A percentile compares a stretch with the other conserved stretches of the same genome.
Conservation (phyloP, 2,329 filamentous ascomycete species). For the Macrophomina pseudophaseolina region DNA sequence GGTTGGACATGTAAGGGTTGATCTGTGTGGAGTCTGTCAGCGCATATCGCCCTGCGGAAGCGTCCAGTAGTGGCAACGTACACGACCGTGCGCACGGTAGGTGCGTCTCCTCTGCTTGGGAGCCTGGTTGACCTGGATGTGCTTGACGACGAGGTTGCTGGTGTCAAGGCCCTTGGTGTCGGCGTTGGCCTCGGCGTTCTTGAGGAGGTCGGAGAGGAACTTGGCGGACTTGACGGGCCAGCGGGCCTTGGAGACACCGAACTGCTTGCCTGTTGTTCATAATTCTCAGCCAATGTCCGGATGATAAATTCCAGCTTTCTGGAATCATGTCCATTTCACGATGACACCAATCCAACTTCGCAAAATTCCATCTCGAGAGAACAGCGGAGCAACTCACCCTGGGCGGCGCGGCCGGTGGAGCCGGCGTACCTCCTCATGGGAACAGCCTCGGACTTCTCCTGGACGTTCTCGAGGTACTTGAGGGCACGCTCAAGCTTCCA, state of each 20-base stretch:
- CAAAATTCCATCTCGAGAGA: background rate
- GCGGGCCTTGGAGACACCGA: constrained; percentile 96
- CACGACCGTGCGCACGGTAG: constrained; percentile 99
- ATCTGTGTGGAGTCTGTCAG: constrained; percentile 64
- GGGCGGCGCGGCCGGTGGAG: constrained; percentile 91
- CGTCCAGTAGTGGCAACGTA: constrained; percentile 62
- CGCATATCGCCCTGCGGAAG: background rate
- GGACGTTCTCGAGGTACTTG: constrained; percentile 97
- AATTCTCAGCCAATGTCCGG: constrained; percentile 32
- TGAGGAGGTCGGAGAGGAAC: constrained; percentile 92
- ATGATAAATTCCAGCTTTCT: background rate
- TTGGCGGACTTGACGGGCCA: constrained; percentile 99
- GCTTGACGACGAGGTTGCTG: constrained; percentile 97
- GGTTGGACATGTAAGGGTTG: constrained; percentile 99
- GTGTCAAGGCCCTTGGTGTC: constrained; percentile 68
- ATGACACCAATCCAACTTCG: background rate
- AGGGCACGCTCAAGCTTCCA: constrained; percentile 97
- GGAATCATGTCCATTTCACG: background rate
- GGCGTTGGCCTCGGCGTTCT: constrained; percentile 53
- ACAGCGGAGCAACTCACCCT: constrained; percentile 74
- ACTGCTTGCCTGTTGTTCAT: constrained; percentile 81
- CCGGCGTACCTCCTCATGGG: constrained; percentile 98
- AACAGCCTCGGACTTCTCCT: constrained; percentile 95
- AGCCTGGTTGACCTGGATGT: constrained; percentile 99
- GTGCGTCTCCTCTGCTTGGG: constrained; percentile 99